Percentiles rank a stretch among this genome's conserved stretches.
phyloP scores from a whole-genome alignment of 805 yeast genomes.

The Candida lessepsii region DNA sequence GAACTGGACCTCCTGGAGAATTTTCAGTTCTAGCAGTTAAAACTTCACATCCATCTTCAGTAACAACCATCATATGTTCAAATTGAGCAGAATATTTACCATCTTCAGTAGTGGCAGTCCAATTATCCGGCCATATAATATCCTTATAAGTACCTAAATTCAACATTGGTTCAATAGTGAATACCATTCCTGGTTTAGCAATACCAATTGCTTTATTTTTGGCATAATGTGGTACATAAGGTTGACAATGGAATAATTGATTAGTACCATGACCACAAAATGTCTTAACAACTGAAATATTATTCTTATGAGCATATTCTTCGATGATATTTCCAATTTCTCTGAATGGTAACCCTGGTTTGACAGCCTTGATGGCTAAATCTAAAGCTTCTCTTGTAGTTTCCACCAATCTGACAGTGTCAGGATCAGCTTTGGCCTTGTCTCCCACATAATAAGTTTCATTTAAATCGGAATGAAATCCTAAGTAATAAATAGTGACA shows the following conservation, averaged over 20 bases:
- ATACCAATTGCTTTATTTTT: conserved; percentile 90
- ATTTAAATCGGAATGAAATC: conserved; percentile 91
- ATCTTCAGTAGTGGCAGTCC: conserved; percentile 92
- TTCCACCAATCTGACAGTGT: conserved; percentile 85
- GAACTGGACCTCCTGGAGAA: conserved; percentile 87
- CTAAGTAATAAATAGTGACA: conserved; percentile 79
- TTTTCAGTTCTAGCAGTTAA: conserved; percentile 75
- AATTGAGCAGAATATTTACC: conserved; percentile 92
- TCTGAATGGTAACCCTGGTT: conserved; percentile 90
- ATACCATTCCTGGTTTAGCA: conserved; percentile 93
- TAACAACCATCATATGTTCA: conserved; percentile 88
- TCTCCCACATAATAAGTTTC: conserved; percentile 97
- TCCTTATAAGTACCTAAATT: conserved; percentile 81
- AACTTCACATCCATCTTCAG: conserved; percentile 91
- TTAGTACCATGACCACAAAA: conserved; percentile 96
- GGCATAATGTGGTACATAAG: conserved; percentile 92
- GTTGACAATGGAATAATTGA: conserved; percentile 83
- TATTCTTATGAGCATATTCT: conserved; percentile 73
- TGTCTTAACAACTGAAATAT: conserved; percentile 83
- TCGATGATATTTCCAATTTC: conserved; percentile 86
- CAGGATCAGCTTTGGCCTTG: conserved; percentile 75
- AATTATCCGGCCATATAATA: conserved; percentile 92
- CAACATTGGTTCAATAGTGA: conserved; percentile 97
- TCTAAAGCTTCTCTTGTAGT: conserved; percentile 82
- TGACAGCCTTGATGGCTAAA: conserved; percentile 76